These are phyloP conservation scores for Candida easanensis DNA, from an alignment of 805 yeast species.

Conservation along the genomic window DNA sequence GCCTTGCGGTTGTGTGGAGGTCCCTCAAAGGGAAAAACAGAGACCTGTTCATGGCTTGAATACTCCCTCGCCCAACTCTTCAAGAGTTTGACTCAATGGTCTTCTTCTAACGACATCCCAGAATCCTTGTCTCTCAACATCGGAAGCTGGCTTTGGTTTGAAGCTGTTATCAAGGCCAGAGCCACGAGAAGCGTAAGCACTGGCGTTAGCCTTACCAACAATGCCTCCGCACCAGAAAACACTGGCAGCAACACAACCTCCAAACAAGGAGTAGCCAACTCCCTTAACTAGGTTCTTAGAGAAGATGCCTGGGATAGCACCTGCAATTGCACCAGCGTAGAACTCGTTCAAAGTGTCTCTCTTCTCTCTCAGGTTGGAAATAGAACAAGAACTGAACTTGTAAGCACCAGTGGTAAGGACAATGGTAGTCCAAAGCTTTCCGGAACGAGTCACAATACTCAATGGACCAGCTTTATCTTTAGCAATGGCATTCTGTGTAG, in stretches of 20 bases:
- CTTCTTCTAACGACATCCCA: slow-evolving; percentile 82
- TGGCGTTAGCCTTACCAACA: slow-evolving; percentile 36
- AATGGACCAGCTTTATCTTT: slow-evolving; percentile 39
- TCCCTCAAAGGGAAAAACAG: too few species aligned
- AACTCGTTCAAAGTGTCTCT: slow-evolving; percentile 62
- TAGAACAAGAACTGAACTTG: slow-evolving; percentile 38
- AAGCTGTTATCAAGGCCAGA: slow-evolving; percentile 30
- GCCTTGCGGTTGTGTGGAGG: too few species aligned
- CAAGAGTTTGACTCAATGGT: slow-evolving; percentile 77
- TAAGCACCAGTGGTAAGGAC: slow-evolving; percentile 52
- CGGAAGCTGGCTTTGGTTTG: slow-evolving; percentile 16
- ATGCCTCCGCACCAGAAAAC: slow-evolving; percentile 49
- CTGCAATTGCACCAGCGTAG: slow-evolving; percentile 45
- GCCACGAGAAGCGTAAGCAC: slow-evolving; percentile 28
- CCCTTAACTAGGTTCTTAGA: slow-evolving; percentile 37
- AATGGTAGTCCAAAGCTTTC: slow-evolving; percentile 36
- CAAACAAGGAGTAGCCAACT: slow-evolving; percentile 44
- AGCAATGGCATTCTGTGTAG: slow-evolving; percentile 43
- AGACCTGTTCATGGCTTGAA: slow-evolving; percentile 20
- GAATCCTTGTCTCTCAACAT: slow-evolving; percentile 50
- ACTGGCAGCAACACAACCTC: slow-evolving; percentile 44
- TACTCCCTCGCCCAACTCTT: slow-evolving; percentile 54
- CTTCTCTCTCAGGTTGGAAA: slow-evolving; percentile 59
- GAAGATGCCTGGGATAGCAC: slow-evolving; percentile 36
- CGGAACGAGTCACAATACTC: slow-evolving; percentile 27